Base-by-base conservation (phyloP, 495 filamentous ascomycete species). In the Penicillium ochrochloron region DNA sequence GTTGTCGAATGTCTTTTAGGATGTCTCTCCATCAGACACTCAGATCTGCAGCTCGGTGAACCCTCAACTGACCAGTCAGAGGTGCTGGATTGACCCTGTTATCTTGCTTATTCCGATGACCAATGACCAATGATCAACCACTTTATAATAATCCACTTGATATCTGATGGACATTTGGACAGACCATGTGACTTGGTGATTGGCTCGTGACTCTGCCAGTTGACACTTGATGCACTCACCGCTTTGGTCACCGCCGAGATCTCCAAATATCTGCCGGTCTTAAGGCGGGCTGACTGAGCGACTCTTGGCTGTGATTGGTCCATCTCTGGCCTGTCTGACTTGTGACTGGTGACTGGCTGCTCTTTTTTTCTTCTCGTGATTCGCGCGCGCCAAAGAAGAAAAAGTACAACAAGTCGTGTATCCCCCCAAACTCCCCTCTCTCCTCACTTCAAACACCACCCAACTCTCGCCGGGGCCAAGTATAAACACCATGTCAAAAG, bases 401-500 rank as follows among this genome's bases (percentile, higher is more conserved):
- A 57, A 25, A 39, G 34, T 31, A 25, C 35, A 25, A 29, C 51
- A 59, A 3, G n/a, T 57, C 12, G 21, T 33, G 25, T 39, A 21
- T 58, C 14, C 29, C 23, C 29, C 8, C 9, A 11, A n/a, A 23
- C 1, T 9, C 21, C 0, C n/a, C 17, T 10, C 15, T 14, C 6
- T 12, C 31, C 33, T 31, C 7, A 11, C 53, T 34, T n/a, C 19
- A 27, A 54, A 21, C 21, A 19, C 1, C 19, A 17, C 8, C 21
- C 19, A 35, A 25, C 27, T 51, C 44, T 41, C 15, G n/a, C 46
- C 33, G 23, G 37, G 10, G 19, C 23, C 21, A 17, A 17, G n/a
- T 37, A 25, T 52, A 6, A 5, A 34, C 4, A 62, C 58, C 61
- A 93, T 94, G 92, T 93, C 92, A 29, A 97, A 96, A 78, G 83